These are phyloP conservation scores for Salix brachista DNA, from an alignment of 345 rosid species.

Conservation along the genomic window DNA sequence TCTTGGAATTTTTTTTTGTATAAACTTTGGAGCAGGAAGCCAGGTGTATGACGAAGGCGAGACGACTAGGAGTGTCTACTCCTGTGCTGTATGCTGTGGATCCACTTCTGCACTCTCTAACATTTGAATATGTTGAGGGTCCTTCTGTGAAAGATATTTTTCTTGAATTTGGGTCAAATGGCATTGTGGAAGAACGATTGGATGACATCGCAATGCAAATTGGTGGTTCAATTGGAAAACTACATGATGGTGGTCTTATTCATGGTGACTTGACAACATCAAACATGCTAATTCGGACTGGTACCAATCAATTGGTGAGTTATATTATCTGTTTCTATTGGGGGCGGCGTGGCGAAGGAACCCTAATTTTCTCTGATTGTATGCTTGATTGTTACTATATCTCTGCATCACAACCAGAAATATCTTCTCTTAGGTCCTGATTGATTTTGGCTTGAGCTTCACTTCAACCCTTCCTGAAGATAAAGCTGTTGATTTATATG, in stretches of 20 bases:
- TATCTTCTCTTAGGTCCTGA: conserved; percentile 53
- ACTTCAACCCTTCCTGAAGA: conserved; percentile 92
- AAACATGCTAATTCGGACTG: conserved; percentile 69
- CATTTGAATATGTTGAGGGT: conserved; percentile 85
- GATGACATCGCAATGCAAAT: conserved; percentile 75
- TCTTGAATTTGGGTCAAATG: conserved; percentile 64
- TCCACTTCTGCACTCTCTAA: conserved; percentile 57
- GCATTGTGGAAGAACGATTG: conserved; percentile 67
- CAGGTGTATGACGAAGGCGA: conserved; percentile 94
- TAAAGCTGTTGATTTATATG: conserved; percentile 92
- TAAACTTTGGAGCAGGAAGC: conserved; percentile 53
- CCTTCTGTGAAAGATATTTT: conserved; percentile 70
- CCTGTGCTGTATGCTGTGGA: conserved; percentile 79
- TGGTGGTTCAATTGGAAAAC: conserved; percentile 78
- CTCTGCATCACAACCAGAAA: conserved; percentile 14
- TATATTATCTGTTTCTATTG: neutral
- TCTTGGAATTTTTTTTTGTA: neutral
- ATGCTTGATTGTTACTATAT: neutral
- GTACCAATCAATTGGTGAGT: conserved; percentile 65
- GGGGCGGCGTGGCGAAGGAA: neutral
- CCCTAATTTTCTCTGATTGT: neutral
- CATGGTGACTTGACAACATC: conserved; percentile 98
- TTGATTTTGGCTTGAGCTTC: conserved; percentile 93
- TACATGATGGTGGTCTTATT: conserved; percentile 93
- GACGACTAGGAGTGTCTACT: conserved; percentile 76